Percentiles rank a stretch among this genome's conserved stretches.
Conservation (phyloP, 2,329 filamentous ascomycete genomes). For the Aspergillus proliferans region DNA sequence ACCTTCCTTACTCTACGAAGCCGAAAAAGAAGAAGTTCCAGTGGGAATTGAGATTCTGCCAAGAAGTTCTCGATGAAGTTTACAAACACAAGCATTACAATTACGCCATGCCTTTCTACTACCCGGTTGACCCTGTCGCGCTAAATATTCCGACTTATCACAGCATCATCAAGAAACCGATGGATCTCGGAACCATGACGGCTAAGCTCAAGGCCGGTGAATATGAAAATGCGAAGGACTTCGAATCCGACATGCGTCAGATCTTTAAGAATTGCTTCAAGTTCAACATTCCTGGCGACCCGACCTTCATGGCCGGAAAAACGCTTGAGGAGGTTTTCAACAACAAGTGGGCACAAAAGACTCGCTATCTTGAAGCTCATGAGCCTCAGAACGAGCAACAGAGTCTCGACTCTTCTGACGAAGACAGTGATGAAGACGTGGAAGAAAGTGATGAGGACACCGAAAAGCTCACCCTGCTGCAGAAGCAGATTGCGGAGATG, state of each 20-base stretch:
- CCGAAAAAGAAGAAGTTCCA: slow-evolving; percentile 87
- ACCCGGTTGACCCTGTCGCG: slow-evolving; percentile 86
- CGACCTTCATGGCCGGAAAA: slow-evolving; percentile 66
- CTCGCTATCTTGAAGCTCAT: slow-evolving; percentile 72
- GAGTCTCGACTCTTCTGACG: slow-evolving; percentile 60
- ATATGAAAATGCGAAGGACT: slow-evolving; percentile 76
- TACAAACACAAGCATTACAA: slow-evolving; percentile 64
- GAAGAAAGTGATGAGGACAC: slow-evolving; percentile 61
- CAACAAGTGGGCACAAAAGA: slow-evolving; percentile 68
- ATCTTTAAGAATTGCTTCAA: slow-evolving; percentile 87
- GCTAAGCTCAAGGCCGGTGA: slow-evolving; percentile 70
- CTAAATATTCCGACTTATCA: slow-evolving; percentile 91
- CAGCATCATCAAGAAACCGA: slow-evolving; percentile 90
- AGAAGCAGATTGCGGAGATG: slow-evolving; percentile 68
- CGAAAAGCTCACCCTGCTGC: slow-evolving; percentile 58
- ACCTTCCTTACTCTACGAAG: slow-evolving; percentile 81
- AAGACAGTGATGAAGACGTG: slow-evolving; percentile 66
- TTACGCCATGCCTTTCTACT: slow-evolving; percentile 68
- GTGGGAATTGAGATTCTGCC: slow-evolving; percentile 83
- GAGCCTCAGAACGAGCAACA: slow-evolving; percentile 60
- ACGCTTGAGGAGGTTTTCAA: slow-evolving; percentile 71
- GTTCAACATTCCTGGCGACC: slow-evolving; percentile 78
- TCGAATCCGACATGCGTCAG: slow-evolving; percentile 73
- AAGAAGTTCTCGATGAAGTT: slow-evolving; percentile 72
- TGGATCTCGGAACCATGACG: slow-evolving; percentile 82